Evolutionary conservation across 331 rosid genomes (phyloP), one percentile per base, ranked within the genome.

Genomic region (Quercus lobata): DNA sequence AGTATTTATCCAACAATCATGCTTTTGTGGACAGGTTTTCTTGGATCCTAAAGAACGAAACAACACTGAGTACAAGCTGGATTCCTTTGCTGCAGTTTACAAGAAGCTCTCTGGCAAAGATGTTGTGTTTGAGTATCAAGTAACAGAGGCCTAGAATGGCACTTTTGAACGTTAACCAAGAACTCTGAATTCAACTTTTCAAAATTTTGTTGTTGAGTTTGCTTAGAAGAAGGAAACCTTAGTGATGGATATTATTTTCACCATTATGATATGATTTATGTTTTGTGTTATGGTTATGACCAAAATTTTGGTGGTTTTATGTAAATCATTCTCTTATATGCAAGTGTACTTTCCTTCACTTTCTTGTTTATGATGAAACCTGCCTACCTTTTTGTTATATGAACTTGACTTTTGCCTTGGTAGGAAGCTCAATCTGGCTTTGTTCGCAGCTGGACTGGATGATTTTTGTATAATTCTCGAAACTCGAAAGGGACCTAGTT

Each of bases 31-130:
- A n/a, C 76, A 95, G 99, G 93, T 95, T 30, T 90, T 87, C 85
- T 88, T 92, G 90, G 99, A 95, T 65, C 97, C 99, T 0, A 95
- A 95, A 84, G 99, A 93, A 74, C 78, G 88, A 9, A 95, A 93
- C 87, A 95, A 91, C 78, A 92, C 97, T 0, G 97, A 93, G 73
- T 95, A 91, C 87, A 95, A 95, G 87, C 73, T 95, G 74, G 99
- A 95, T 80, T 87, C 96, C 18, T 95, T 92, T 32, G 24, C 97
- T 75, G 96, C 97, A 5, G 99, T 95, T 68, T 93, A 93, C 84
- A 81, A 94, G 81, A 95, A 95, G 88, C 87, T 95, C 19, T 87
- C 97, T 0, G 97, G 99, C 66, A 93, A 89, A 80, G 99, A 95
- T 79, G 99, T 90, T 4, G 94, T 89, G 76, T 92, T 94, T 53